Conservation (phyloP, 345 rosid genomes). For the Nephelium lappaceum region DNA sequence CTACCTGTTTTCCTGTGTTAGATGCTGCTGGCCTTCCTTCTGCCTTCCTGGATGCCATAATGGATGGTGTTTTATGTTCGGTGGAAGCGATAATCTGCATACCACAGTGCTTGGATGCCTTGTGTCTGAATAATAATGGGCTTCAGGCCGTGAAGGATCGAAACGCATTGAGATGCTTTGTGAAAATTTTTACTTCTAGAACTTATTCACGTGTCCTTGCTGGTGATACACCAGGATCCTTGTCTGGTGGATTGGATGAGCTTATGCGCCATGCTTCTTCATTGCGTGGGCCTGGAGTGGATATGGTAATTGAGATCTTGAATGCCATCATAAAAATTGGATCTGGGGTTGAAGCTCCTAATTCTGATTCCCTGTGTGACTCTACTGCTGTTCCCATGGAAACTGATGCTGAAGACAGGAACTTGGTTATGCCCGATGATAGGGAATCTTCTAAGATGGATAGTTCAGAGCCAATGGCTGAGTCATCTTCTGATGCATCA, state of each 20-base stretch:
- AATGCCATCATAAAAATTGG: slow-evolving; percentile 61
- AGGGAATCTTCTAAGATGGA: slow-evolving; percentile 47
- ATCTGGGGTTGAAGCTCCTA: slow-evolving; percentile 59
- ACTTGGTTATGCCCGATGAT: slow-evolving; percentile 35
- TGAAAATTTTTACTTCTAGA: slow-evolving; percentile 84
- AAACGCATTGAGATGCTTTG: slow-evolving; percentile 86
- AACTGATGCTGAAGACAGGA: slow-evolving; percentile 73
- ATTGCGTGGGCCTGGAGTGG: slow-evolving; percentile 83
- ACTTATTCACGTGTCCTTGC: slow-evolving; percentile 79
- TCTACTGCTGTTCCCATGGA: slow-evolving; percentile 83
- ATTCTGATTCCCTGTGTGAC: slow-evolving; percentile 42
- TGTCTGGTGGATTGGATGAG: slow-evolving; percentile 95
- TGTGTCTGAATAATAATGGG: slow-evolving; percentile 85
- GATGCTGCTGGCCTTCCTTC: slow-evolving; percentile 93
- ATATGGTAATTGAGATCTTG: slow-evolving; percentile 88
- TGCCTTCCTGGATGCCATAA: slow-evolving; percentile 88
- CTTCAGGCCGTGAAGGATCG: slow-evolving; percentile 89
- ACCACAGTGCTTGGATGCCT: slow-evolving; percentile 97
- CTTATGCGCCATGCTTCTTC: slow-evolving; percentile 92
- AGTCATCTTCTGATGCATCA: slow-evolving; percentile 60
- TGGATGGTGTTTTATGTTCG: slow-evolving; percentile 86
- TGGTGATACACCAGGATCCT: slow-evolving; percentile 75
- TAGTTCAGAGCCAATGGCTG: slow-evolving; percentile 52
- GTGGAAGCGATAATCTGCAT: slow-evolving; percentile 91
- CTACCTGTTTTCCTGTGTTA: slow-evolving; percentile 79